Evolutionary conservation across 306 rosid species (phyloP).

Genomic region (Medicago ruthenica): DNA sequence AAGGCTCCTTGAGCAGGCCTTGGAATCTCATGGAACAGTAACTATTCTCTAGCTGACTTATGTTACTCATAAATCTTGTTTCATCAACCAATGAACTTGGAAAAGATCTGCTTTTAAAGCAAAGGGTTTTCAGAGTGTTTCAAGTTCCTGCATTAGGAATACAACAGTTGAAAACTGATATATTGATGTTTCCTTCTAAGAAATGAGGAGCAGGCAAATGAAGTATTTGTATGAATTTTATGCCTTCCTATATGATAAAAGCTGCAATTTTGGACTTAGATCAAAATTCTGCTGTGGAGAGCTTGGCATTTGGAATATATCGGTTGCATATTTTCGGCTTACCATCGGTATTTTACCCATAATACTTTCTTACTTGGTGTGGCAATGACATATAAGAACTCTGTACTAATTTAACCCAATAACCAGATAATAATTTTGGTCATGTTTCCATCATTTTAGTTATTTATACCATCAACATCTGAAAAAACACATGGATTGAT

Average conservation of each 20-base stretch:
- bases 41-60: conserved; percentile 70
- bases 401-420: too few species aligned
- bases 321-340: background rate
- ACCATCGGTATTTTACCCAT: background rate
- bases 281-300: too few species aligned
- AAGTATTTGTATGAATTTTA: background rate
- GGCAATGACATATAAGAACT: too few species aligned
- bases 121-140: background rate
- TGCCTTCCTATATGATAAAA: background rate
- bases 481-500: too few species aligned
- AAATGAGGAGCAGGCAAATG: background rate
- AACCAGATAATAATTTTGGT: too few species aligned
- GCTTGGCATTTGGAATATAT: too few species aligned
- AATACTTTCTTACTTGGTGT: background rate
- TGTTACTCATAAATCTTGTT: conserved; percentile 53
- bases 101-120: conserved; percentile 32
- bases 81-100: conserved; percentile 53
- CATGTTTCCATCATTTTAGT: too few species aligned
- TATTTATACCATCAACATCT: too few species aligned
- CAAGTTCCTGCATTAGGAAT: background rate
- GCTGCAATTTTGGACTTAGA: background rate
- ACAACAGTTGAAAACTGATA: background rate
- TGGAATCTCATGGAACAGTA: conserved; percentile 76
- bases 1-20: conserved; percentile 56
- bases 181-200: background rate